Evolutionary conservation across 2,329 filamentous ascomycete genomes (phyloP).

Genomic region (Diaporthe citri): DNA sequence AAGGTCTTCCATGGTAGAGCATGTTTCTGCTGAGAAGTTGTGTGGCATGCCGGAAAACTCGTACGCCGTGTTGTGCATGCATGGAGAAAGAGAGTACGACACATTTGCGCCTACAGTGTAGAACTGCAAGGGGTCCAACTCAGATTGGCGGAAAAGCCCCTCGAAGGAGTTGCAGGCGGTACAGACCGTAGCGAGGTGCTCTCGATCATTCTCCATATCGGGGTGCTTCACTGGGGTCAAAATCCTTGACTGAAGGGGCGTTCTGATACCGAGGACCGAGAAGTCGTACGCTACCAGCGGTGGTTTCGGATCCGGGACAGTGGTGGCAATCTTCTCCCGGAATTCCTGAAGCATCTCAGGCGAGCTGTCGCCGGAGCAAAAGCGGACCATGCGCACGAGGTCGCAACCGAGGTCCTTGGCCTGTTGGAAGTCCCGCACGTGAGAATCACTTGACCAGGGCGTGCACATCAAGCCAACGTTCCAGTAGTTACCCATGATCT

Average conservation of each 20-base stretch:
- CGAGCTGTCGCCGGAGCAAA: constrained; percentile 67
- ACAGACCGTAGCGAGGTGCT: constrained; percentile 61
- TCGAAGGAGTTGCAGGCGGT: constrained; percentile 70
- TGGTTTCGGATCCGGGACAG: constrained; percentile 60
- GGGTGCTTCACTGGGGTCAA: constrained; percentile 67
- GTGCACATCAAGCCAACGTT: constrained; percentile 58
- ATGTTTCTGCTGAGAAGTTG: constrained; percentile 71
- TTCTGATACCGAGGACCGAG: constrained; percentile 57
- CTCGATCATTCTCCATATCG: constrained; percentile 54
- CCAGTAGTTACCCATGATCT: constrained; percentile 71
- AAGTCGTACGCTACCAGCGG: constrained; percentile 63
- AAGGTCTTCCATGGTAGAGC: constrained; percentile 71
- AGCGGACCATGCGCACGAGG: constrained; percentile 71
- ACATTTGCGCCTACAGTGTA: constrained; percentile 77
- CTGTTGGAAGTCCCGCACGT: constrained; percentile 65
- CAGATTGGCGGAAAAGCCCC: constrained; percentile 71
- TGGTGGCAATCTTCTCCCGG: constrained; percentile 57
- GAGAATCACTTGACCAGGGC: constrained; percentile 68
- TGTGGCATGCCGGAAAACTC: constrained; percentile 76
- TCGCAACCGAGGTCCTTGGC: constrained; percentile 71
- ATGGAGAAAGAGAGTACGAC: constrained; percentile 77
- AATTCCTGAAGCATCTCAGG: constrained; percentile 63
- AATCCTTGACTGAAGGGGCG: constrained; percentile 58
- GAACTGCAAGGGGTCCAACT: constrained; percentile 75
- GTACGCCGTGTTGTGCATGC: constrained; percentile 80